phyloP scores from a whole-genome alignment of 805 yeast genomes.

The Soucietia sequanensis region DNA sequence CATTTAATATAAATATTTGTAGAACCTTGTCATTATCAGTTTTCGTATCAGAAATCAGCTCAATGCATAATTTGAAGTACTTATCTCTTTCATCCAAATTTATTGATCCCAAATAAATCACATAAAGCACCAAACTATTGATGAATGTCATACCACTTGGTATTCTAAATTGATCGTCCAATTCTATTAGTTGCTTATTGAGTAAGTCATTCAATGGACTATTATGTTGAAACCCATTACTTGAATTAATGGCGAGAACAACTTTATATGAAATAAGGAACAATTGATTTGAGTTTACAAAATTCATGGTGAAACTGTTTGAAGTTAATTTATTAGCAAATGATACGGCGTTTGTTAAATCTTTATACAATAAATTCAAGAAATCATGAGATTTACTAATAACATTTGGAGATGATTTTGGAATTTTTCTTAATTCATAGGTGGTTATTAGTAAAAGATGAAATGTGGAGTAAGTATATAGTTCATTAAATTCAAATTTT shows the following conservation, averaged over 20 bases:
- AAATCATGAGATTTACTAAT: conserved; percentile 9
- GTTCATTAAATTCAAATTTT: conserved; percentile 22
- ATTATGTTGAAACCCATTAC: neutral
- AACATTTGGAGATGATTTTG: conserved; percentile 1
- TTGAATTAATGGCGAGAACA: conserved; percentile 8
- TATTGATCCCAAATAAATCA: conserved; percentile 12
- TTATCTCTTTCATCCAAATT: conserved; percentile 13
- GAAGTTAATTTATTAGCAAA: conserved; percentile 9
- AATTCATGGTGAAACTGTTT: conserved; percentile 16
- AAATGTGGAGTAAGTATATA: conserved; percentile 25
- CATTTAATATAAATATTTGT: conserved; percentile 16
- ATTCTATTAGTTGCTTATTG: neutral
- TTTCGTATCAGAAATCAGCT: conserved; percentile 10
- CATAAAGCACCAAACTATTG: conserved; percentile 13
- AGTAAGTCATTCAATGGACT: neutral
- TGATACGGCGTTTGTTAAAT: conserved; percentile 14
- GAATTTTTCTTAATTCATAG: conserved; percentile 15
- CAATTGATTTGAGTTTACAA: conserved; percentile 12
- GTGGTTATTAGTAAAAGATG: conserved; percentile 26
- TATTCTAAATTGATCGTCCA: neutral
- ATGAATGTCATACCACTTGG: conserved; percentile 5
- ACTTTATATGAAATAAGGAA: conserved; percentile 14
- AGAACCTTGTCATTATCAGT: conserved; percentile 20
- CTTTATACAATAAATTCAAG: conserved; percentile 11
- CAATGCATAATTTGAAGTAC: conserved; percentile 13